Conservation (phyloP, 169 alveolate species). For the Plasmodium chabaudi region DNA sequence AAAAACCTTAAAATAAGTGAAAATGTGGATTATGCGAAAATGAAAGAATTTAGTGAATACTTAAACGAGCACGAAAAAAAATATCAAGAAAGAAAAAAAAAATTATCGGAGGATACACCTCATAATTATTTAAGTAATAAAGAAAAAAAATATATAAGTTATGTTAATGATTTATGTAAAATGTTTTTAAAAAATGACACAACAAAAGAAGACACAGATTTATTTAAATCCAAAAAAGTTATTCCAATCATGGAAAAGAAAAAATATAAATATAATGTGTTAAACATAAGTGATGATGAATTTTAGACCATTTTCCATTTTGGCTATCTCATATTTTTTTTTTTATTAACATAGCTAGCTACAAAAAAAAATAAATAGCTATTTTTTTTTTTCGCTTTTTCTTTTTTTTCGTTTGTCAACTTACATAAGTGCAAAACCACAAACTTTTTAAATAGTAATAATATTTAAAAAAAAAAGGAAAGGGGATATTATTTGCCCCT, state of each 20-base stretch:
- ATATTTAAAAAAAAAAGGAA: too few species aligned
- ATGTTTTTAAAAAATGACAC: conserved; percentile 25
- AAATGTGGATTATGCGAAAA: conserved; percentile 27
- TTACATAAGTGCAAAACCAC: too few species aligned
- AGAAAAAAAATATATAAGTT: conserved; percentile 33
- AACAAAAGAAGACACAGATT: not conserved
- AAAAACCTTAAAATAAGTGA: conserved; percentile 48
- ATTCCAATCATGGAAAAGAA: not conserved
- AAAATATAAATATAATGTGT: conserved; percentile 34
- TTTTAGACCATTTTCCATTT: too few species aligned
- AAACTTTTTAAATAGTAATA: too few species aligned
- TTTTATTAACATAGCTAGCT: too few species aligned
- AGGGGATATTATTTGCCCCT: too few species aligned
- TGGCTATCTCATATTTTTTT: too few species aligned
- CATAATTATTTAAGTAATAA: conserved; percentile 21
- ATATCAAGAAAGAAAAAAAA: conserved; percentile 19
- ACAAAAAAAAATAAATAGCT: too few species aligned
- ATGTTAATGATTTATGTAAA: conserved; percentile 39
- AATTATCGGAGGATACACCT: not conserved
- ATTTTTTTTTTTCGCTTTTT: too few species aligned
- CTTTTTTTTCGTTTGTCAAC: too few species aligned
- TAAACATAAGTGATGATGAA: conserved; percentile 40
- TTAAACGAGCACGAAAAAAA: conserved; percentile 49
- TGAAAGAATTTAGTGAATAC: conserved; percentile 59
- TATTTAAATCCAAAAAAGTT: not conserved